Evolutionary conservation across 2,329 filamentous ascomycete species (phyloP), one percentile per base, ranked within the genome.

Genomic region (Polytolypa hystricis): DNA sequence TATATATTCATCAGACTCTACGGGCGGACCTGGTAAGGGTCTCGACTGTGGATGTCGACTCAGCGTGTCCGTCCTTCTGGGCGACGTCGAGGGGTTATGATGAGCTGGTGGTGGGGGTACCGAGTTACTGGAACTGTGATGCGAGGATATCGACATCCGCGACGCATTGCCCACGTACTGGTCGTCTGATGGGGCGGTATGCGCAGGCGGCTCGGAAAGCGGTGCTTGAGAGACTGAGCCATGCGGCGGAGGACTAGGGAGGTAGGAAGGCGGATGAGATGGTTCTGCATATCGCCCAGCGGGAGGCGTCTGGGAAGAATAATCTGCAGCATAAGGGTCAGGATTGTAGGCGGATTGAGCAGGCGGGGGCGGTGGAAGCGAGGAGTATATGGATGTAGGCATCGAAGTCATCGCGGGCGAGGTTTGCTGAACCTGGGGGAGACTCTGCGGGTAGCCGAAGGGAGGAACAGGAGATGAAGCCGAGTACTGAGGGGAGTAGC

Each of bases 21-120:
- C 48, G 1, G 73, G 73, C 7, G 70, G 68, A 0, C 71, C 71
- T 2, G 74, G 75, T n/a, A 77, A 60, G 21, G 75, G 74, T 16
- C 75, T 62, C 6, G 70, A 56, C 32, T 72, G 67, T 5, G 70
- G 73, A 52, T 78, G 73, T 37, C 72, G 67, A 15, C 65, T 69
- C 5, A 70, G 48, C 0, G 72, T 73, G 43, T 69, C 65, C 2
- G 64, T 66, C 44, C 69, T 62, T 38, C 67, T 62, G 11, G 69
- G 69, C 1, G 65, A 66, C 42, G 69, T 59, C 17, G 63, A 62
- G 2, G 67, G 62, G 18, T 59, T 60, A n/a, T 70, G 68, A 25
- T 69, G 67, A 29, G 65, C 63, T 8, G 71, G 66, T 4, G 72
- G 70, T 1, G 58, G 57, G 47, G 66, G 48, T 46, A 67, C 41